These are phyloP conservation scores for Dictyostelium purpureum DNA, from an alignment of 78 protist species.

Conservation along the genomic window DNA sequence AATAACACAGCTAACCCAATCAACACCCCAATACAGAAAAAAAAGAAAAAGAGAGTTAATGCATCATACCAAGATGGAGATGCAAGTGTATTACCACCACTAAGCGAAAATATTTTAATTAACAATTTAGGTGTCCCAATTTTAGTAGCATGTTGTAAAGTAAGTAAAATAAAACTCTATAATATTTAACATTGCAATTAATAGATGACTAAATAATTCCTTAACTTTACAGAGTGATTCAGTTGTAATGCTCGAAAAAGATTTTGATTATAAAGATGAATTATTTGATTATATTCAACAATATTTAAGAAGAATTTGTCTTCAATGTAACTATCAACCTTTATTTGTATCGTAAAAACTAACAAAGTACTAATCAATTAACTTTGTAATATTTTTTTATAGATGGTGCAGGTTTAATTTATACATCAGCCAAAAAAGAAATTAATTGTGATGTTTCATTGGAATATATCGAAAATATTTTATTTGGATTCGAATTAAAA, in stretches of 20 bases:
- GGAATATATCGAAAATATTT: slow-evolving; percentile 64
- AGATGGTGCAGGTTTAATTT: slow-evolving; percentile 85
- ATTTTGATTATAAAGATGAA: slow-evolving; percentile 74
- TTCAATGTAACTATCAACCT: slow-evolving; percentile 48
- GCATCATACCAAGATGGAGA: slow-evolving; percentile 31
- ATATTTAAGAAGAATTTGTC: slow-evolving; percentile 69
- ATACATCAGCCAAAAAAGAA: slow-evolving; percentile 83
- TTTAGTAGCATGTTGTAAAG: slow-evolving; percentile 73
- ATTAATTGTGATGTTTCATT: slow-evolving; percentile 60
- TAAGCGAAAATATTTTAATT: slow-evolving; percentile 49
- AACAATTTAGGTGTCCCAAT: slow-evolving; percentile 77
- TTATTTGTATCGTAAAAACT: not conserved
- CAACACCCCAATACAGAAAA: not conserved
- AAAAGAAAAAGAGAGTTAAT: slow-evolving; percentile 30
- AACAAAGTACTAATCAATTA: not conserved
- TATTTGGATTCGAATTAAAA: slow-evolving; percentile 75
- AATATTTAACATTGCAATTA: not conserved
- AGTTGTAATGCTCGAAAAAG: slow-evolving; percentile 72
- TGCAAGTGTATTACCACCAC: slow-evolving; percentile 72
- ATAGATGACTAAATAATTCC: not conserved
- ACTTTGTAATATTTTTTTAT: not conserved
- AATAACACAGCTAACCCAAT: not conserved
- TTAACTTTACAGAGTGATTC: slow-evolving; percentile 46
- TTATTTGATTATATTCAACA: slow-evolving; percentile 84
- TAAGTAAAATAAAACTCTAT: not conserved